Conservation (phyloP, 139 green algal species). For the Chlamydomonas schloesseri region DNA sequence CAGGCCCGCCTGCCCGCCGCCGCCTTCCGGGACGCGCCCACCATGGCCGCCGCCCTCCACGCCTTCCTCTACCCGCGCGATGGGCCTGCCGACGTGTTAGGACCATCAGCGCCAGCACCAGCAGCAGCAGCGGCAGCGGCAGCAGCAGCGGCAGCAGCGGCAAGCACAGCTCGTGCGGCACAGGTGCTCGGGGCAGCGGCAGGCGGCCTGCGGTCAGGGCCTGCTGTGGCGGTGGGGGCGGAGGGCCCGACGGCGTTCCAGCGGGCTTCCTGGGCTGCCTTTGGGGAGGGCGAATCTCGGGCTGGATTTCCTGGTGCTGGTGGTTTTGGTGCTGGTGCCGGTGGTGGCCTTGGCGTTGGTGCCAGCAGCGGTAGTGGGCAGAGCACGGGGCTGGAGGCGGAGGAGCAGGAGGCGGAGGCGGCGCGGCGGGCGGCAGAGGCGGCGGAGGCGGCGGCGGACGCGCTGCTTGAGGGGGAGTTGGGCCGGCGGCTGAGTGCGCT, state of each 20-base stretch:
- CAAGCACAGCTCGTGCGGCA: no score
- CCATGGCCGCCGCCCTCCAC: conserved; percentile 12
- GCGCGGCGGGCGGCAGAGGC: background rate
- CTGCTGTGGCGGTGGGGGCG: no score
- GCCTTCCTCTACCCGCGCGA: background rate
- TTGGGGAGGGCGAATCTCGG: background rate
- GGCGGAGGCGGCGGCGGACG: conserved; percentile 9
- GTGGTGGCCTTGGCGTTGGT: no score
- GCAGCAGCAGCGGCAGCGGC: background rate
- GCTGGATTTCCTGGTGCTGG: no score
- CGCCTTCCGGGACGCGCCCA: background rate
- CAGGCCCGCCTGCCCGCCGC: background rate
- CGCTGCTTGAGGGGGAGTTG: conserved; percentile 17
- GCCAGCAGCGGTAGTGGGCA: no score
- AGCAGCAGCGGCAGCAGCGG: background rate
- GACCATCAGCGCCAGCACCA: background rate
- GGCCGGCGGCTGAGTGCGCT: background rate
- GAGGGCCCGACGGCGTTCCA: background rate
- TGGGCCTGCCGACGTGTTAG: no score
- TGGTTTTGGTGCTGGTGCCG: no score
- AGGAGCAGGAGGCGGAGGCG: background rate
- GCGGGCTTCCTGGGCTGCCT: no score
- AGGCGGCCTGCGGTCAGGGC: background rate
- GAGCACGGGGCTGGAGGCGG: background rate
- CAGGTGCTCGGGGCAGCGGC: no score